These are phyloP conservation scores for Terfezia boudieri DNA, from an alignment of 495 filamentous ascomycete species.

Conservation along the genomic window DNA sequence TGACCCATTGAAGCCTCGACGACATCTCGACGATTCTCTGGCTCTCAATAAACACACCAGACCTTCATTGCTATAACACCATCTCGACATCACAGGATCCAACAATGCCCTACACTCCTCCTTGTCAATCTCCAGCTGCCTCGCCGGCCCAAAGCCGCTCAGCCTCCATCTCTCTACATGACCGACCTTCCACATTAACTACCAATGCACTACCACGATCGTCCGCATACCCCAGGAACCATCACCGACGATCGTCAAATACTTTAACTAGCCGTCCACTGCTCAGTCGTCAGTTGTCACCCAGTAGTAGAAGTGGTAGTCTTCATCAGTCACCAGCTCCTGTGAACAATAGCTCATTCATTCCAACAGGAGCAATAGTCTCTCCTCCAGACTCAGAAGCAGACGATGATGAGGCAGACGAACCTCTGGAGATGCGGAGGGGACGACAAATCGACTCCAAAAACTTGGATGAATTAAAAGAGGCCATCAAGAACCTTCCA, in stretches of 20 bases:
- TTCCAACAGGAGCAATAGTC: slow-evolving; percentile 60
- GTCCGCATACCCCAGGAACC: slow-evolving; percentile 46
- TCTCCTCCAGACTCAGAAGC: slow-evolving; percentile 75
- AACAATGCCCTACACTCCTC: slow-evolving; percentile 88
- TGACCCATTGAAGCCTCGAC: slow-evolving; percentile 12
- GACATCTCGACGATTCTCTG: slow-evolving; percentile 17
- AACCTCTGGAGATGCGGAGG: slow-evolving; percentile 30
- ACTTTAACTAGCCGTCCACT: slow-evolving; percentile 44
- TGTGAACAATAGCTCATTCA: slow-evolving; percentile 37
- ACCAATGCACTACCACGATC: slow-evolving; percentile 38
- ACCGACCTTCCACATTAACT: slow-evolving; percentile 32
- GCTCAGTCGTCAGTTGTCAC: slow-evolving; percentile 33
- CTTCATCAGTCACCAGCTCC: slow-evolving; percentile 64
- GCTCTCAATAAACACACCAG: slow-evolving; percentile 10
- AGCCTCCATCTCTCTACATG: slow-evolving; percentile 16
- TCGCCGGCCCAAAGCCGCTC: slow-evolving; percentile 30
- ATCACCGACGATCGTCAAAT: slow-evolving; percentile 26
- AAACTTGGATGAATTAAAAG: slow-evolving; percentile 55
- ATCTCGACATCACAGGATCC: slow-evolving; percentile 16
- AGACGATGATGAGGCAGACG: slow-evolving; percentile 56
- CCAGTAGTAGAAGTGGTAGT: slow-evolving; percentile 24
- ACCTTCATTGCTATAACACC: slow-evolving; percentile 1
- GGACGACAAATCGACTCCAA: slow-evolving; percentile 29
- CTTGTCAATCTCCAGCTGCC: slow-evolving; percentile 57
- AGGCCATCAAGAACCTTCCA: slow-evolving; percentile 60